Evolutionary conservation across 2,329 filamentous ascomycete species (phyloP).

Genomic region (Myotisia sp.): DNA sequence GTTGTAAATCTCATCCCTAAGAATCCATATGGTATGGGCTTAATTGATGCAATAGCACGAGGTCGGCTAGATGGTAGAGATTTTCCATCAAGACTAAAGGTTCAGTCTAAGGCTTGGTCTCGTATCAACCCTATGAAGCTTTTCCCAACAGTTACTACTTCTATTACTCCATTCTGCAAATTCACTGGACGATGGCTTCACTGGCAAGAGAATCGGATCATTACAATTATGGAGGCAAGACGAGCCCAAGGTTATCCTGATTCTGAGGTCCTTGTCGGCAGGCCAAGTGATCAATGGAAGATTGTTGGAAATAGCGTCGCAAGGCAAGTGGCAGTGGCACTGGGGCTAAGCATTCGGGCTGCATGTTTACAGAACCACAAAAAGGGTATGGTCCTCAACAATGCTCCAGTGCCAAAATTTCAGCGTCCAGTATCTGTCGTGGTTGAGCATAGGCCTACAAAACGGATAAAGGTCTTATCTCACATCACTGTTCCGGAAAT

Average conservation of each 20-base stretch:
- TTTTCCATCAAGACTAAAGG: conserved; percentile 9
- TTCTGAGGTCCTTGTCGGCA: conserved; percentile 53
- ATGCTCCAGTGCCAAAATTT: no score
- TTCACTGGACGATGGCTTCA: conserved; percentile 46
- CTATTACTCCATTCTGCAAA: conserved; percentile 37
- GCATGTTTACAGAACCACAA: conserved; percentile 31
- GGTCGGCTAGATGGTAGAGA: conserved; percentile 13
- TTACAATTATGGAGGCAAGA: conserved; percentile 53
- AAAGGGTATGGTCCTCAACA: no score
- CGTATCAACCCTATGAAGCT: conserved; percentile 33
- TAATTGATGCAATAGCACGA: conserved; percentile 10
- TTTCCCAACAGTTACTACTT: conserved; percentile 51
- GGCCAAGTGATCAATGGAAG: conserved; percentile 41
- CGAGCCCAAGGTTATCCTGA: conserved; percentile 58
- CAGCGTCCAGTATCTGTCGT: no score
- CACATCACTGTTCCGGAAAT: no score
- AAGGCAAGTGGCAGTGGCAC: conserved; percentile 49
- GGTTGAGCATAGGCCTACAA: no score
- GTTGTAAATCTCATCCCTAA: conserved; percentile 47
- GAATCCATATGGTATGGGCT: conserved; percentile 22
- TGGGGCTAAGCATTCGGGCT: conserved; percentile 50
- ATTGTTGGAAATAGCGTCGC: conserved; percentile 68
- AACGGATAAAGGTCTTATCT: no score
- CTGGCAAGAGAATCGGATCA: conserved; percentile 47
- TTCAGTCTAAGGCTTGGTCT: conserved; percentile 9